Base-by-base conservation (phyloP, 169 alveolate species). In the Plasmodium cynomolgi region DNA sequence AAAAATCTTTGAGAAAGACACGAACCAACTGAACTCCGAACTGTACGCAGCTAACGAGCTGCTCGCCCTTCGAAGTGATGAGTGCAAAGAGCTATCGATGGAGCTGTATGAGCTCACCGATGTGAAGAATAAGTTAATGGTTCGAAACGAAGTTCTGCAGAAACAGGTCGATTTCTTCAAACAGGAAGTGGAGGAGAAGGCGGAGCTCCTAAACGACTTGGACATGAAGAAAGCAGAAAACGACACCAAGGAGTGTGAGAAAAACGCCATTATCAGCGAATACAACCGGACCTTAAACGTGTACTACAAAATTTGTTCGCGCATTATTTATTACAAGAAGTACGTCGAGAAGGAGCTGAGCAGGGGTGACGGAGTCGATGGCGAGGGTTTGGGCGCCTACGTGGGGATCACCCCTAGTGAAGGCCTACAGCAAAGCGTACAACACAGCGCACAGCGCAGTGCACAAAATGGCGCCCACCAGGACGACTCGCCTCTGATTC, bases 21-120 rank as follows among this genome's bases (percentile, higher is more conserved):
- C 86, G 29, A 73, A 72, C 37, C 84, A 91, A 26, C 54, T 91
- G 0, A 81, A 72, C 37, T 91, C 95, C 3, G 95, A 91, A 82
- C 58, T 91, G 39, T 91, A 33, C 79, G 95, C 95, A 17, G 90
- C 72, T 6, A 88, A 88, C 47, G 94, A 88, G 58, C 82, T 88
- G 8, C 73, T 88, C 29, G 94, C 94, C 15, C 50, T 80, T 79
- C 68, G 94, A 62, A 88, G 94, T 34, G 94, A 88, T 88, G 94
- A 88, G 72, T 88, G 94, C 26, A 88, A 88, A 68, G 94, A 88
- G 73, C 37, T 88, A 39, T 37, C 90, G 15, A 58, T 62, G n/a
- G 94, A 88, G 54, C 83, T 88, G 54, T 88, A 80, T 34, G 94
- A 88, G 50, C 29, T 88, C 13, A 88, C 88, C 3, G 94, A 88